Percentiles rank a stretch among this genome's conserved stretches.
Conservation (phyloP, 2,329 filamentous ascomycete species). For the Aspergillus quadricinctus region DNA sequence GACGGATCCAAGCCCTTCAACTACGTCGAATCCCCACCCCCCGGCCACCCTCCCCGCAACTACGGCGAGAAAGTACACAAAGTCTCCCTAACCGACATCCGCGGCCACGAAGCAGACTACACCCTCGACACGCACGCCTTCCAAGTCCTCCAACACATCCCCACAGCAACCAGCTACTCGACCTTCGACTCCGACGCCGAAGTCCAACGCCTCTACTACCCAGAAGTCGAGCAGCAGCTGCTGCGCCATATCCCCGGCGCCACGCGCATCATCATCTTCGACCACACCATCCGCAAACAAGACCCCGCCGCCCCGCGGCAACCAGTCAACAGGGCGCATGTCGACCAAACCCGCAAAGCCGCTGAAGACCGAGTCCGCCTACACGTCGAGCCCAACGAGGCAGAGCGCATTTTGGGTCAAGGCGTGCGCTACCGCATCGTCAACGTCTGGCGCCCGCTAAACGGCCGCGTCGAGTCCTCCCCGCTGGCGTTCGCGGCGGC, state of each 20-base stretch:
- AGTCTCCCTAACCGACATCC: slow-evolving; percentile 66
- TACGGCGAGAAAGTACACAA: slow-evolving; percentile 49
- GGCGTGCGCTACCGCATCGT: slow-evolving; percentile 72
- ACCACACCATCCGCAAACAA: slow-evolving; percentile 79
- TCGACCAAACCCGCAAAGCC: slow-evolving; percentile 72
- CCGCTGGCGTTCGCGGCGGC: slow-evolving; percentile 58
- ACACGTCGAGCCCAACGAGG: slow-evolving; percentile 62
- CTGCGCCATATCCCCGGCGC: slow-evolving; percentile 63
- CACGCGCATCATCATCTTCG: slow-evolving; percentile 68
- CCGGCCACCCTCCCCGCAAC: slow-evolving; percentile 62
- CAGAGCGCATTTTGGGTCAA: slow-evolving; percentile 54
- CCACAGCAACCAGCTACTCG: slow-evolving; percentile 51
- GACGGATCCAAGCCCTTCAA: slow-evolving; percentile 61
- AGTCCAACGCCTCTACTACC: slow-evolving; percentile 72
- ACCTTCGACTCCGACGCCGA: slow-evolving; percentile 64
- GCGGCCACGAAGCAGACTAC: slow-evolving; percentile 63
- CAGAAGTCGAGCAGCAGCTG: slow-evolving; percentile 72
- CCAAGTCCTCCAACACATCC: slow-evolving; percentile 56
- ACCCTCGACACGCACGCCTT: slow-evolving; percentile 73
- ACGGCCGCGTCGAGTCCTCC: slow-evolving; percentile 52
- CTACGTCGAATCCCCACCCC: slow-evolving; percentile 61
- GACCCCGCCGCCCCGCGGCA: slow-evolving; percentile 55
- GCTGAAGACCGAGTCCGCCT: slow-evolving; percentile 62
- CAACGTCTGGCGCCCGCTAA: slow-evolving; percentile 76
- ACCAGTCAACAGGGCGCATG: slow-evolving; percentile 71